Percentiles rank a stretch among this genome's conserved stretches.
phyloP scores from a whole-genome alignment of 495 filamentous ascomycete genomes.

The Cercophora sp. region DNA sequence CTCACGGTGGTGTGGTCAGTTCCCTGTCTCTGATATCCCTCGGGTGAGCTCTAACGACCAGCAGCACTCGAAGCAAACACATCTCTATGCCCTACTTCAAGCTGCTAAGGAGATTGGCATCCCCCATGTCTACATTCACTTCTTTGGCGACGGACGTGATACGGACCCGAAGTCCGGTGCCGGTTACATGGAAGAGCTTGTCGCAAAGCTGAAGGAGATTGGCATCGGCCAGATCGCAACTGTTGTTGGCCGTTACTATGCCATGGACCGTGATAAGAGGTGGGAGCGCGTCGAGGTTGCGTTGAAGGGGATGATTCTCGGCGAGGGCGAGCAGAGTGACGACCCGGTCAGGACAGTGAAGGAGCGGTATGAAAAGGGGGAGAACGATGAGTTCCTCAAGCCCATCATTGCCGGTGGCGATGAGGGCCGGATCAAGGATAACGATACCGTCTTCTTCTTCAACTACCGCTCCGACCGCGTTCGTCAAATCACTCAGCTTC shows the following conservation, averaged over 20 bases:
- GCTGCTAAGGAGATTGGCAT: slow-evolving; percentile 85
- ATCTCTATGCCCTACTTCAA: slow-evolving; percentile 79
- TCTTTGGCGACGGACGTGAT: slow-evolving; percentile 97
- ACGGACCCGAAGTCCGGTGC: slow-evolving; percentile 91
- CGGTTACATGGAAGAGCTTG: slow-evolving; percentile 79
- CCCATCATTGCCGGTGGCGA: slow-evolving; percentile 91
- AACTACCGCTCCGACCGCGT: slow-evolving; percentile 99
- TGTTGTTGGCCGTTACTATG: slow-evolving; percentile 92
- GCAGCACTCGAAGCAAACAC: slow-evolving; percentile 86
- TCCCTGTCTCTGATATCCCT: not conserved
- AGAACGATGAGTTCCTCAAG: slow-evolving; percentile 97
- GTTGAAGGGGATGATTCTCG: slow-evolving; percentile 76
- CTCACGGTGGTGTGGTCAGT: slow-evolving; percentile 84
- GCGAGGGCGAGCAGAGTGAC: slow-evolving; percentile 78
- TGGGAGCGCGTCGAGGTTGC: slow-evolving; percentile 93
- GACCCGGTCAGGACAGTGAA: slow-evolving; percentile 85
- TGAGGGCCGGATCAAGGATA: slow-evolving; percentile 78
- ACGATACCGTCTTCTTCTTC: slow-evolving; percentile 98
- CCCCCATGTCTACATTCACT: slow-evolving; percentile 93
- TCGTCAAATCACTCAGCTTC: slow-evolving; percentile 90
- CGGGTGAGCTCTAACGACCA: not conserved
- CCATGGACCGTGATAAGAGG: slow-evolving; percentile 99
- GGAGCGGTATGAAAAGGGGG: slow-evolving; percentile 77
- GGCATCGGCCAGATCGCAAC: slow-evolving; percentile 87
- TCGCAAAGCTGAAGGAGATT: slow-evolving; percentile 74